Percentiles rank a stretch among this genome's conserved stretches.
phyloP scores from a whole-genome alignment of 2,329 filamentous ascomycete genomes.

The Fusarium musae region DNA sequence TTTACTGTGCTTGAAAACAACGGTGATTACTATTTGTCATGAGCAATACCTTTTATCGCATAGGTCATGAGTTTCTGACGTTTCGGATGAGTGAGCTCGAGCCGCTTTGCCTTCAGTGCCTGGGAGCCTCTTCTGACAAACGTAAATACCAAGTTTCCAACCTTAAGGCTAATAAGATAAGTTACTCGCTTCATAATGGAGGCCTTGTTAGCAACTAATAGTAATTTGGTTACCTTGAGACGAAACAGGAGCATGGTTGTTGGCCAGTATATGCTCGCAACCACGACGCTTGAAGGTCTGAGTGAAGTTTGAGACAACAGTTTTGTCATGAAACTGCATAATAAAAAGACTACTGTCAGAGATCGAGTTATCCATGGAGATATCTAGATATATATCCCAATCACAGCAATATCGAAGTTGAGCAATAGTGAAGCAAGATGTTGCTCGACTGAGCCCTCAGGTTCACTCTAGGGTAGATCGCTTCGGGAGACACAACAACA shows the following conservation, averaged over 20 bases:
- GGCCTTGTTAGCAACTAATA: no score
- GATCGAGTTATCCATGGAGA: no score
- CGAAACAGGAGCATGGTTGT: background rate
- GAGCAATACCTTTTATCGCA: background rate
- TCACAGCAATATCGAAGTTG: background rate
- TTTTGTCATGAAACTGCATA: background rate
- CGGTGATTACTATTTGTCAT: background rate
- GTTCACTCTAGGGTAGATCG: background rate
- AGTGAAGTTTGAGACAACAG: background rate
- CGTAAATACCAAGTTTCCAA: background rate
- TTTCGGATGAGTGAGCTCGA: constrained; percentile 8
- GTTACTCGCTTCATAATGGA: background rate
- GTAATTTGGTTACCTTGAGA: background rate
- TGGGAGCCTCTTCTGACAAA: background rate
- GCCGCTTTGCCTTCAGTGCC: constrained; percentile 8
- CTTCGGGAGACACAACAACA: background rate
- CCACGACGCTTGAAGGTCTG: no score
- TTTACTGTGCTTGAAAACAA: background rate
- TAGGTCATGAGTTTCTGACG: background rate
- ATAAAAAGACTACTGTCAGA: background rate
- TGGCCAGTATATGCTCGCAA: background rate
- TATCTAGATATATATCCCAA: background rate
- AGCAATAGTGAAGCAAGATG: background rate
- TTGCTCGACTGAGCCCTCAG: background rate
- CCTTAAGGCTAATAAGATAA: background rate